Evolutionary conservation across 441 rosid species (phyloP).

Genomic region (Sinapis alba): DNA sequence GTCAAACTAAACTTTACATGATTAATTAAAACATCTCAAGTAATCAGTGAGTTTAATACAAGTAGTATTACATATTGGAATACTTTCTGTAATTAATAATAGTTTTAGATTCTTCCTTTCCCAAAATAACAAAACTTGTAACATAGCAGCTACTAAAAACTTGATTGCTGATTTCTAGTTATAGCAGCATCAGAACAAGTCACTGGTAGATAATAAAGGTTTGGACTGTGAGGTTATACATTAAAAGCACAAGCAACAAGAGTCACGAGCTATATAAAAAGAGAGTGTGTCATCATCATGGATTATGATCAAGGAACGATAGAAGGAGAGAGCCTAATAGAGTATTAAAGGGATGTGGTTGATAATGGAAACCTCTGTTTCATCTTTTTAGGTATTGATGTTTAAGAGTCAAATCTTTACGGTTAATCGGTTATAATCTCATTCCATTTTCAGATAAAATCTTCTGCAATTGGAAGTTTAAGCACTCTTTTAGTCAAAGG

Average conservation of each 20-base stretch:
- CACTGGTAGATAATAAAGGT: slow-evolving; percentile 6
- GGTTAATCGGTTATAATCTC: too few species aligned
- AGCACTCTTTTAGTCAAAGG: too few species aligned
- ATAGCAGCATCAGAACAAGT: slow-evolving; percentile 10
- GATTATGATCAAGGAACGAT: slow-evolving; percentile 13
- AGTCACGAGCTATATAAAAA: slow-evolving; percentile 11
- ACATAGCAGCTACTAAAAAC: neutral
- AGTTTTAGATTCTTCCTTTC: too few species aligned
- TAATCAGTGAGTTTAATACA: neutral
- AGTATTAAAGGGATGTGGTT: neutral
- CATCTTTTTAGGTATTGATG: neutral
- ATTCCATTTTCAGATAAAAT: too few species aligned
- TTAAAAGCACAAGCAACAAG: slow-evolving; percentile 16
- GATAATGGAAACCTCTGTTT: slow-evolving; percentile 14
- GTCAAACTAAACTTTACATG: neutral
- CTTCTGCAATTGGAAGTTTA: too few species aligned
- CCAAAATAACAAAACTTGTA: too few species aligned
- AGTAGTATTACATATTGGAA: too few species aligned
- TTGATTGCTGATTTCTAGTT: neutral
- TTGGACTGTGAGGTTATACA: neutral
- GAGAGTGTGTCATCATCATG: too few species aligned
- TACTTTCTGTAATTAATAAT: neutral
- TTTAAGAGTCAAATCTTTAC: too few species aligned
- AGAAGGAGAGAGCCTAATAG: neutral
- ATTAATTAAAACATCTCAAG: neutral